phyloP scores from a whole-genome alignment of 192 early-diverging fungal species.

The Bifiguratus adelaidae region DNA sequence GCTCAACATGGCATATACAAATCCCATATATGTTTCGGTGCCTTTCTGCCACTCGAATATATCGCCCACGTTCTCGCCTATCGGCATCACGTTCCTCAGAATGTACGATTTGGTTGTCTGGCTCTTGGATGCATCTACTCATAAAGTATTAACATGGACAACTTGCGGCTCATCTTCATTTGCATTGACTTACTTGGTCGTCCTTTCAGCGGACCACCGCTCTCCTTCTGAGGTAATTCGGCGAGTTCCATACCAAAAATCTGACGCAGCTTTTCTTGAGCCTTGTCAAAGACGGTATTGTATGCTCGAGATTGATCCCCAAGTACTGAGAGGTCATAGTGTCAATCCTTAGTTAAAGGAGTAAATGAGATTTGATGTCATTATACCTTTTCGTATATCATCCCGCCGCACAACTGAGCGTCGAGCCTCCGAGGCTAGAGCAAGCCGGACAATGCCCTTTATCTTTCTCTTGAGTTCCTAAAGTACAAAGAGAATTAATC shows the following conservation, averaged over 20 bases:
- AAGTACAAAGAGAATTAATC: not conserved
- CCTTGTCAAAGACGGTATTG: constrained; percentile 30
- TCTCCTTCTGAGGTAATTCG: constrained; percentile 32
- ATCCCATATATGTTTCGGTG: constrained; percentile 28
- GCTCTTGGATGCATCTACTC: not conserved
- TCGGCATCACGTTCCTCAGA: constrained; percentile 25
- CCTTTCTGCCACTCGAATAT: constrained; percentile 27
- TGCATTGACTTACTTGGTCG: constrained; percentile 9
- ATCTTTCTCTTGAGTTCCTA: constrained; percentile 46
- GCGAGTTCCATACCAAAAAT: constrained; percentile 57
- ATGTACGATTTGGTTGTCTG: constrained; percentile 22
- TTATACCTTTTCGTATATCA: constrained; percentile 53
- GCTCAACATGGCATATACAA: constrained; percentile 44
- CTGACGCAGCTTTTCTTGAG: constrained; percentile 30
- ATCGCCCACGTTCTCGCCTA: constrained; percentile 10
- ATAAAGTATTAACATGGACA: not conserved
- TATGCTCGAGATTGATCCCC: constrained; percentile 27
- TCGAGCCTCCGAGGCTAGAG: constrained; percentile 41
- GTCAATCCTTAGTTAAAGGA: not conserved
- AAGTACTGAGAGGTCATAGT: constrained; percentile 26
- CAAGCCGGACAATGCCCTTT: constrained; percentile 50
- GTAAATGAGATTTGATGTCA: not conserved
- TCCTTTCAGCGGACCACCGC: not conserved
- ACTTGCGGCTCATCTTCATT: not conserved
- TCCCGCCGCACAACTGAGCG: constrained; percentile 37